These are phyloP conservation scores for Kwoniella shivajii DNA, from an alignment of 1,284 basidiomycete genomes.

Conservation along the genomic window DNA sequence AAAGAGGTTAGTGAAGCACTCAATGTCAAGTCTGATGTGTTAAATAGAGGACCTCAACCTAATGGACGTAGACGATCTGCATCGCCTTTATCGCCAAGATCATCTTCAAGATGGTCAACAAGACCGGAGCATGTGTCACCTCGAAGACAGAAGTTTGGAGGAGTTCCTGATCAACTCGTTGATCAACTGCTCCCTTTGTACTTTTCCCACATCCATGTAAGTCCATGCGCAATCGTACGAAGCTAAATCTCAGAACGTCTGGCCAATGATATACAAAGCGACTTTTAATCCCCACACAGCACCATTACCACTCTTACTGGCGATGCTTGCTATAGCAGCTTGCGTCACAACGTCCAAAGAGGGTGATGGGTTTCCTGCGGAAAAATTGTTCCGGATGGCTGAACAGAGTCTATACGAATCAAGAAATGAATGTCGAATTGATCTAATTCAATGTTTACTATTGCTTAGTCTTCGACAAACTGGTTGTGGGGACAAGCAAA, in stretches of 20 bases:
- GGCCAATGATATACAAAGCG: constrained; percentile 52
- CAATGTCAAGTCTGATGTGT: background rate
- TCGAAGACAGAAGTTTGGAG: constrained; percentile 22
- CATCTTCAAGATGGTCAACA: background rate
- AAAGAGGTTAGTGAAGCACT: constrained; percentile 25
- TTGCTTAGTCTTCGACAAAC: constrained; percentile 55
- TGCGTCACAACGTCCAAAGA: constrained; percentile 36
- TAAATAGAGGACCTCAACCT: constrained; percentile 13
- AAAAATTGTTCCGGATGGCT: constrained; percentile 58
- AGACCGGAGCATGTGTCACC: background rate
- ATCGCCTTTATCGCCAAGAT: background rate
- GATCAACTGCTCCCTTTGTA: constrained; percentile 46
- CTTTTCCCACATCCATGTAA: constrained; percentile 47
- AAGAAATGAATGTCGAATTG: constrained; percentile 37
- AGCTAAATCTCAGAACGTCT: too few relatives aligned
- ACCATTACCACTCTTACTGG: constrained; percentile 37
- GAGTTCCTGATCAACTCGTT: constrained; percentile 28
- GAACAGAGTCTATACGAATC: constrained; percentile 36
- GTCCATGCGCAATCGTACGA: constrained; percentile 8
- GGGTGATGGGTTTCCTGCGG: constrained; percentile 63
- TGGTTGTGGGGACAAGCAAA: constrained; percentile 54
- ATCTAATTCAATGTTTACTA: constrained; percentile 51
- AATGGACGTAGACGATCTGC: constrained; percentile 2
- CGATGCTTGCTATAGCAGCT: constrained; percentile 46
- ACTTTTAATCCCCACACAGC: constrained; percentile 44